These are phyloP conservation scores for Colletotrichum zoysiae DNA, from an alignment of 2,329 filamentous ascomycete species.

Conservation along the genomic window DNA sequence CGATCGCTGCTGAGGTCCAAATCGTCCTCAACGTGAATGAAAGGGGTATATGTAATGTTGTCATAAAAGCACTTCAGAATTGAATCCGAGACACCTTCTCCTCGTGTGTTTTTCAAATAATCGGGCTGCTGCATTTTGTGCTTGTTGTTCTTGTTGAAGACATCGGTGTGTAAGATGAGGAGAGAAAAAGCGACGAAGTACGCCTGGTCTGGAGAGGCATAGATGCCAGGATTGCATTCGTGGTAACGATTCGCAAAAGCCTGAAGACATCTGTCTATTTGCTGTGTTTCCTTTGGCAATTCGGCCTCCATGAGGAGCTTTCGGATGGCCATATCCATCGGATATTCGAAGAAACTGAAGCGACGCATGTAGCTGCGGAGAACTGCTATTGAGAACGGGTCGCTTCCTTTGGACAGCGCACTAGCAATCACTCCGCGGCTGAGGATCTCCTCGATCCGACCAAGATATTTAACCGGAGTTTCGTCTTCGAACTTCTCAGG, in stretches of 20 bases:
- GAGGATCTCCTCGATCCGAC: slow-evolving; percentile 83
- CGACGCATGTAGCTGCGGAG: slow-evolving; percentile 94
- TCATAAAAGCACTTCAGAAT: slow-evolving; percentile 97
- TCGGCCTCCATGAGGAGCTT: slow-evolving; percentile 98
- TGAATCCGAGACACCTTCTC: slow-evolving; percentile 93
- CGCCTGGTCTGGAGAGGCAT: slow-evolving; percentile 90
- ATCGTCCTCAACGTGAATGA: slow-evolving; percentile 97
- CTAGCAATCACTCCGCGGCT: slow-evolving; percentile 87
- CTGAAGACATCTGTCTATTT: slow-evolving; percentile 94
- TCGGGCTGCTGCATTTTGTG: slow-evolving; percentile 97
- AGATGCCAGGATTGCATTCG: slow-evolving; percentile 98
- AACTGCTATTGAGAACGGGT: slow-evolving; percentile 85
- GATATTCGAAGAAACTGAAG: slow-evolving; percentile 95
- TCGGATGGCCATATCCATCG: slow-evolving; percentile 96
- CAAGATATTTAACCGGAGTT: slow-evolving; percentile 89
- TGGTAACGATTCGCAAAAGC: slow-evolving; percentile 97
- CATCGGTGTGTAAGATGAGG: slow-evolving; percentile 94
- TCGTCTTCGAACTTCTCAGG: slow-evolving; percentile 89
- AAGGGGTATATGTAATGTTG: slow-evolving; percentile 97
- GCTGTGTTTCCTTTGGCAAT: slow-evolving; percentile 95
- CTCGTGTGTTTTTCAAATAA: slow-evolving; percentile 94
- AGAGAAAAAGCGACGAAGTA: slow-evolving; percentile 98
- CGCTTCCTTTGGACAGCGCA: slow-evolving; percentile 85
- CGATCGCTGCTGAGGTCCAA: slow-evolving; percentile 83
- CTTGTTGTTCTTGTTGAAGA: slow-evolving; percentile 99